Conservation (phyloP, 2,329 filamentous ascomycete genomes). For the Cordyceps farinosa region DNA sequence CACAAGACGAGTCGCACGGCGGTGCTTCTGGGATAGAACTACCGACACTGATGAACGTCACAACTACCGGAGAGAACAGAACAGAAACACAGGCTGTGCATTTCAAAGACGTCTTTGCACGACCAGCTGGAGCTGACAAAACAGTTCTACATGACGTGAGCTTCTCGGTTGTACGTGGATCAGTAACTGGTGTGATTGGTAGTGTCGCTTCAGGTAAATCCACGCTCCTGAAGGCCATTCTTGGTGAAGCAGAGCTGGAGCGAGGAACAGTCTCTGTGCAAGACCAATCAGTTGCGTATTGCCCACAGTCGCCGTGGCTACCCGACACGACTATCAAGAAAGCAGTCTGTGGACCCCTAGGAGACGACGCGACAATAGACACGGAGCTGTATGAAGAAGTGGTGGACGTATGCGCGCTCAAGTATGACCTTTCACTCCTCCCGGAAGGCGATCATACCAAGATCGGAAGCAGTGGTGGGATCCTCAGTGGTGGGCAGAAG, state of each 20-base stretch:
- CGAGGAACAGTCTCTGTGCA: background rate
- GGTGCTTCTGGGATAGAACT: background rate
- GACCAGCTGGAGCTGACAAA: slow-evolving; percentile 1
- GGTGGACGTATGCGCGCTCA: slow-evolving; percentile 24
- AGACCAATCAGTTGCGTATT: slow-evolving; percentile 7
- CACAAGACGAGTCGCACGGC: background rate
- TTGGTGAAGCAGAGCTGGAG: slow-evolving; percentile 26
- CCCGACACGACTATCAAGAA: slow-evolving; percentile 31
- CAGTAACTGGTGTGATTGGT: slow-evolving; percentile 28
- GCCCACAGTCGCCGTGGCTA: slow-evolving; percentile 23
- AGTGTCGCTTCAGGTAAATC: slow-evolving; percentile 37
- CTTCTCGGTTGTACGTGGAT: slow-evolving; percentile 4
- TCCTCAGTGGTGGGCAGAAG: slow-evolving; percentile 37
- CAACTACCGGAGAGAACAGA: background rate
- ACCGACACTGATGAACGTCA: background rate
- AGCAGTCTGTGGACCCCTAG: slow-evolving; percentile 28
- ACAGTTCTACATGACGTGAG: background rate
- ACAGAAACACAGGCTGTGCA: background rate
- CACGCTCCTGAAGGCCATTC: slow-evolving; percentile 30
- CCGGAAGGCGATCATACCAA: slow-evolving; percentile 31
- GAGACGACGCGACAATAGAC: slow-evolving; percentile 24
- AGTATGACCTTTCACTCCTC: slow-evolving; percentile 28
- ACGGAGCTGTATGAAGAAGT: slow-evolving; percentile 29
- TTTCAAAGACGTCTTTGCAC: background rate
- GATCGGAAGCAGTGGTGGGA: slow-evolving; percentile 35